Conservation (phyloP, 352 stramenopile genomes). For the Globisporangium acanthophoron region DNA sequence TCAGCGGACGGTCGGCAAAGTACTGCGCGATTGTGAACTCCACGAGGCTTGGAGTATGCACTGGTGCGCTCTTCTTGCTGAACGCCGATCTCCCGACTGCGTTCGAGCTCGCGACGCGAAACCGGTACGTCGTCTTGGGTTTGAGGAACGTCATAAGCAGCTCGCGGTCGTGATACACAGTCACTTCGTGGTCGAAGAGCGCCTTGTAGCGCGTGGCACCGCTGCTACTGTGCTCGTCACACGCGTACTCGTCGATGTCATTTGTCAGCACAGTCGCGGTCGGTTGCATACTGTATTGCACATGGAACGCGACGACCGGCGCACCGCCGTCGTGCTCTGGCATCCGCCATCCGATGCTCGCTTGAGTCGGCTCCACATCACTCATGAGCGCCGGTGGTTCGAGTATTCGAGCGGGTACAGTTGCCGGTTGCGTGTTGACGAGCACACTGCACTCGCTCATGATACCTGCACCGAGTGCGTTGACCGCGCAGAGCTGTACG, state of each 20-base stretch:
- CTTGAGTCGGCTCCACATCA: constrained; percentile 42
- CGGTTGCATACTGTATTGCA: constrained; percentile 41
- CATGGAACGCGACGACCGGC: constrained; percentile 30
- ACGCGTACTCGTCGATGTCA: constrained; percentile 12
- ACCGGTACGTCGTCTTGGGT: constrained; percentile 46
- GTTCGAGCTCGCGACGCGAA: constrained; percentile 51
- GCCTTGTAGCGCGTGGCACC: constrained; percentile 6
- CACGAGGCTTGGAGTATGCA: constrained; percentile 58
- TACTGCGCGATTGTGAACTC: constrained; percentile 61
- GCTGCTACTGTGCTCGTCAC: neutral
- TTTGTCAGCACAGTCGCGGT: constrained; percentile 4
- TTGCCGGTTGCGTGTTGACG: constrained; percentile 34
- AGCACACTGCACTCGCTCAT: constrained; percentile 31
- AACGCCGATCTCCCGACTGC: constrained; percentile 25
- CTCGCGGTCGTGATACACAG: constrained; percentile 23
- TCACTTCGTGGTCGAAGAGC: constrained; percentile 32
- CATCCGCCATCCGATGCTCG: constrained; percentile 28
- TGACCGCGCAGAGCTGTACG: constrained; percentile 33
- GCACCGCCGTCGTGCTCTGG: constrained; percentile 52
- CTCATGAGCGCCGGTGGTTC: constrained; percentile 17
- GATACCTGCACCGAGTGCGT: constrained; percentile 35
- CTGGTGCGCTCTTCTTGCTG: constrained; percentile 27
- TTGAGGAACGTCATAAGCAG: constrained; percentile 44
- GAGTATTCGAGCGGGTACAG: constrained; percentile 27
- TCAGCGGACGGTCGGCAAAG: constrained; percentile 33